Base-by-base conservation (phyloP, 2,329 filamentous ascomycete genomes). In the Alternaria ventricosa region DNA sequence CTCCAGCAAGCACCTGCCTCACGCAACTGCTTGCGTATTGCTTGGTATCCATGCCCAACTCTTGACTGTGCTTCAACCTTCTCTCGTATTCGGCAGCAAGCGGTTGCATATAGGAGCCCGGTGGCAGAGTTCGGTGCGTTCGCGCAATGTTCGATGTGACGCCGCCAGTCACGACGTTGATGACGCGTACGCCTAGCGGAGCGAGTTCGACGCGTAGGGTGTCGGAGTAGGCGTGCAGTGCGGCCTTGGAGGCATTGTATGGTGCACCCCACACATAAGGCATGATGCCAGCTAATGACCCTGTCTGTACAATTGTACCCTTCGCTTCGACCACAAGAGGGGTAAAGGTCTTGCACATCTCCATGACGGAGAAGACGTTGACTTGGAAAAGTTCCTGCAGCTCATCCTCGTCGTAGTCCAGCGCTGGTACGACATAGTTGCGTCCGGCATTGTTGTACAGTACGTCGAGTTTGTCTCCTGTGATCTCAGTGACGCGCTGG, bases 211-310 rank as follows among this genome's bases (percentile, higher is more conserved):
- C 83, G 12, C 88, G 83, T 50, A 89, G 74, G 0, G 86, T 87
- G 63, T 89, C 83, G 60, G 83, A 85, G 73, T 87, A 89, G 1
- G 83, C 80, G 71, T 89, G 87, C 36, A 89, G 71, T 1, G 88
- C 87, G 0, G 86, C 87, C 74, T 89, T 89, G 41, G 84, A 85
- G 8, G 87, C 86, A 69, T 87, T 87, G 79, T 90, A 89, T 4
- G 78, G 78, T 43, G 68, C 70, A n/a, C 70, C 75, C 69, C 74
- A 77, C 7, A 69, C 71, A 64, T 76, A 79, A 1, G 75, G 75
- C 66, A 76, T 82, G 2, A 83, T 71, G 9, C 73, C 83, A 0
- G 83, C 83, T 23, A 85, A 51, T 8, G 76, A 80, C 0, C 83
- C 83, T 11, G 84, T 84, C 63, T 81, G 79, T 7, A 84, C 82